Percentiles rank a stretch among this genome's conserved stretches.
phyloP scores from a whole-genome alignment of 441 rosid genomes.

The Erodium texanum region DNA sequence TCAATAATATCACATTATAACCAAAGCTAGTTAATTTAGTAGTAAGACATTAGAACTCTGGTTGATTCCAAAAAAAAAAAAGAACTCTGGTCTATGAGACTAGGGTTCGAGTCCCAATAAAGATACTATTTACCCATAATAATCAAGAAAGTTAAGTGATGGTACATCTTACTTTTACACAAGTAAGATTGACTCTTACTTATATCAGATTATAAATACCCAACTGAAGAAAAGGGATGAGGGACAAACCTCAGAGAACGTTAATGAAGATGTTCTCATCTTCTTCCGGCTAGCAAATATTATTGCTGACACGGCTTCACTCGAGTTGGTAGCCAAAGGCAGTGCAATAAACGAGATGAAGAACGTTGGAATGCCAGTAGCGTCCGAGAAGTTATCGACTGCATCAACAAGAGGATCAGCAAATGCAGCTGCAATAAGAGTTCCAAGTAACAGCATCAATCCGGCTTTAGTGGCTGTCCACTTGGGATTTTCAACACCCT shows the following conservation, averaged over 20 bases:
- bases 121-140: no score
- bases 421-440: slow-evolving; percentile 76
- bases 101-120: no score
- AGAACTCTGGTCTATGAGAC: no score
- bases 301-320: slow-evolving; percentile 89
- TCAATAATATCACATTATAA: no score
- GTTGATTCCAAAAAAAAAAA: no score
- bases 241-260: slow-evolving; percentile 63
- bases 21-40: no score
- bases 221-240: neutral
- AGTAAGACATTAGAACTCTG: no score
- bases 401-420: slow-evolving; percentile 94
- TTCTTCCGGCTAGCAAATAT: slow-evolving; percentile 72
- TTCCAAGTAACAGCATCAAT: slow-evolving; percentile 54
- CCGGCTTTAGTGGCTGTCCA: slow-evolving; percentile 60
- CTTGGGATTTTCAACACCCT: slow-evolving; percentile 36
- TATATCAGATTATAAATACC: no score
- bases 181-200: no score
- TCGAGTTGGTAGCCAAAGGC: slow-evolving; percentile 86
- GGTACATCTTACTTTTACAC: no score
- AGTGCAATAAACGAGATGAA: slow-evolving; percentile 83
- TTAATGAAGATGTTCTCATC: slow-evolving; percentile 49
- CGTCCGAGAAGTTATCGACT: slow-evolving; percentile 69
- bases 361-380: slow-evolving; percentile 86
- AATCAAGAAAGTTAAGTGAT: no score